Base-by-base conservation (phyloP, 2,329 filamentous ascomycete genomes). In the Fusarium gaditjirri region DNA sequence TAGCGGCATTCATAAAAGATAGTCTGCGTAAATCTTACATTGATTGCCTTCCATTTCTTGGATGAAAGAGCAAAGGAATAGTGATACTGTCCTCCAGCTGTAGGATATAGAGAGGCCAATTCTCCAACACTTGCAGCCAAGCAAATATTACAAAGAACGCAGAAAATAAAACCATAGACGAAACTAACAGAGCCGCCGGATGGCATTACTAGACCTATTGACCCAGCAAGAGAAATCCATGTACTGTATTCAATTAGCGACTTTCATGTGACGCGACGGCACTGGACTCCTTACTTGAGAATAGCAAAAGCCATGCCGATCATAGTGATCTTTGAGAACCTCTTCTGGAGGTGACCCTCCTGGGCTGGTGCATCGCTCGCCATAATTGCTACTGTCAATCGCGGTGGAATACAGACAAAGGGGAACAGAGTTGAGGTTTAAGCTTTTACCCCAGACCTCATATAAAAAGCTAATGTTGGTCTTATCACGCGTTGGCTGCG, bases 281-380 rank as follows among this genome's bases (percentile, higher is more conserved):
- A 29, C 27, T 29, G 27, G 8, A 11, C 41, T 33, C 23, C 68
- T 35, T 75, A 77, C 83, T 84, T 84, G 21, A 84, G 75, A 61
- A 85, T 84, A n/a, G 83, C 82, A 67, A 85, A 84, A 17, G 82
- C 81, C 80, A 84, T 80, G 33, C 72, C 72, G 27, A 74, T 62
- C 72, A 74, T 74, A 25, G 72, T 74, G n/a, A 74, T 60, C 56
- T 74, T 74, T 10, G 72, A 74, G 43, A 74, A 74, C 46, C 72
- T 68, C 56, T 74, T 74, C 55, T 74, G 72, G 61, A 74, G 65
- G 33, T 70, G 65, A 21, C 72, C 72, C 64, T 68, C 72, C 23
- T 63, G 63, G 42, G 50, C 33, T 17, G 52, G 41, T 9, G 38
- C 29, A 57, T 57, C 12, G n/a, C 29, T 44, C 16, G 53, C 44